Conservation (phyloP, 2,329 filamentous ascomycete species). For the Apiospora phragmitis region DNA sequence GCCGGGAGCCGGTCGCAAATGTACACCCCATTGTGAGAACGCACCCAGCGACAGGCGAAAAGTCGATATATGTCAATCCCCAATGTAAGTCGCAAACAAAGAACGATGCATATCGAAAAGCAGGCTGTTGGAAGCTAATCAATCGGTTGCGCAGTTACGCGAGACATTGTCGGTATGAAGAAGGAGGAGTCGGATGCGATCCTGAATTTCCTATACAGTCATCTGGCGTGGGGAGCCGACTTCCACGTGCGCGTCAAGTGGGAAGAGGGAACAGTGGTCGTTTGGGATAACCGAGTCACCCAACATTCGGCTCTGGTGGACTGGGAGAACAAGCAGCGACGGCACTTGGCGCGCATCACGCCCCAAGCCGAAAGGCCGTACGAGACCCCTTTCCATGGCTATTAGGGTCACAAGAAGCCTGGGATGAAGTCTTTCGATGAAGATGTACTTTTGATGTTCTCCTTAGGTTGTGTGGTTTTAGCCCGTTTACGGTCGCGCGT, state of each 20-base stretch:
- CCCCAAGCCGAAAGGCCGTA: constrained; percentile 78
- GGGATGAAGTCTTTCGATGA: constrained; percentile 6
- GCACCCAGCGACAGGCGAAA: constrained; percentile 81
- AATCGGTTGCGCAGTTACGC: constrained; percentile 60
- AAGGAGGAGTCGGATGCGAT: constrained; percentile 82
- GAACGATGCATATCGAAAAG: background rate
- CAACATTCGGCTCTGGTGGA: constrained; percentile 78
- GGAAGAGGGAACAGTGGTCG: constrained; percentile 77
- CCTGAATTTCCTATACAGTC: constrained; percentile 76
- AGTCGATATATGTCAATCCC: constrained; percentile 79
- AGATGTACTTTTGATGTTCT: background rate
- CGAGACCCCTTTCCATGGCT: constrained; percentile 60
- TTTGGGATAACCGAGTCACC: constrained; percentile 85
- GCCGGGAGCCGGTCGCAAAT: constrained; percentile 73
- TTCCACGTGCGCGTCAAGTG: constrained; percentile 76
- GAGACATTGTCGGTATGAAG: constrained; percentile 79
- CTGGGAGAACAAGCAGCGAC: constrained; percentile 76
- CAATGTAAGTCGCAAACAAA: constrained; percentile 62
- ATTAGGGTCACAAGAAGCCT: background rate
- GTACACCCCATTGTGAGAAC: constrained; percentile 79
- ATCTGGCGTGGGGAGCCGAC: constrained; percentile 70
- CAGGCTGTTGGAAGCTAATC: background rate
- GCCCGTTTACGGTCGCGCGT: background rate
- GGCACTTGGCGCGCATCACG: constrained; percentile 80
- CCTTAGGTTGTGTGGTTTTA: background rate